Evolutionary conservation across 1,284 basidiomycete species (phyloP).

Genomic region (Rhodotorula sp.): DNA sequence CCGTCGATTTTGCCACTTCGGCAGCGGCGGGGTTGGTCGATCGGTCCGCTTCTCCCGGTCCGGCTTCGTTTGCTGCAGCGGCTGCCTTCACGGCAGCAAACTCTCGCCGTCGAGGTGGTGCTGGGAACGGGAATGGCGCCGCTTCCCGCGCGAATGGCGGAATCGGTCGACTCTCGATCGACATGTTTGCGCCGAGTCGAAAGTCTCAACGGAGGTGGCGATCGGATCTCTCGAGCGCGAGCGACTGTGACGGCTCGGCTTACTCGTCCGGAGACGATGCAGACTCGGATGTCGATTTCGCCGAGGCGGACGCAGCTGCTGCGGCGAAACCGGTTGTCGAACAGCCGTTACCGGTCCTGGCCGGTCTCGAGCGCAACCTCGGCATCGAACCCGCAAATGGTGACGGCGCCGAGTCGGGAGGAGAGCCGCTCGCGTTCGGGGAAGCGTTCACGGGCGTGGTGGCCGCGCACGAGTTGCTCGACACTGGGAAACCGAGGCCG

Average conservation of each 20-base stretch:
- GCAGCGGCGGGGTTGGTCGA: slow-evolving; percentile 7
- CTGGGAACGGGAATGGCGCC: too few relatives aligned
- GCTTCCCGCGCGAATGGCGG: too few relatives aligned
- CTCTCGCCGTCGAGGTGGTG: too few relatives aligned
- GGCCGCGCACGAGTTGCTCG: background rate
- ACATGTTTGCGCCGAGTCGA: background rate
- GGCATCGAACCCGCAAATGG: slow-evolving; percentile 4
- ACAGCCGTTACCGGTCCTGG: slow-evolving; percentile 27
- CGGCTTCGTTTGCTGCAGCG: background rate
- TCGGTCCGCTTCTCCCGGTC: background rate
- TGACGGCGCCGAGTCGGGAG: background rate
- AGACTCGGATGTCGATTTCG: background rate
- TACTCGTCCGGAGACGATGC: background rate
- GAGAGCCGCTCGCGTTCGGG: slow-evolving; percentile 7
- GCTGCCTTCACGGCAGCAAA: too few relatives aligned
- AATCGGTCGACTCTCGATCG: background rate
- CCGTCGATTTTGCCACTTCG: slow-evolving; percentile 9
- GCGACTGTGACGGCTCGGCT: slow-evolving; percentile 11
- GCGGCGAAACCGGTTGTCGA: background rate
- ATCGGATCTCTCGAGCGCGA: slow-evolving; percentile 17
- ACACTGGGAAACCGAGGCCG: background rate
- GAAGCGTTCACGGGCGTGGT: slow-evolving; percentile 8
- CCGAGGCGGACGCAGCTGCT: background rate
- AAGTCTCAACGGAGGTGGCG: background rate
- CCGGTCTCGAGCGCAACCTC: slow-evolving; percentile 28